A percentile compares a stretch with the other conserved stretches of the same genome.
Evolutionary conservation across 1,284 basidiomycete genomes (phyloP).

Genomic region (Ganoderma lucidum): DNA sequence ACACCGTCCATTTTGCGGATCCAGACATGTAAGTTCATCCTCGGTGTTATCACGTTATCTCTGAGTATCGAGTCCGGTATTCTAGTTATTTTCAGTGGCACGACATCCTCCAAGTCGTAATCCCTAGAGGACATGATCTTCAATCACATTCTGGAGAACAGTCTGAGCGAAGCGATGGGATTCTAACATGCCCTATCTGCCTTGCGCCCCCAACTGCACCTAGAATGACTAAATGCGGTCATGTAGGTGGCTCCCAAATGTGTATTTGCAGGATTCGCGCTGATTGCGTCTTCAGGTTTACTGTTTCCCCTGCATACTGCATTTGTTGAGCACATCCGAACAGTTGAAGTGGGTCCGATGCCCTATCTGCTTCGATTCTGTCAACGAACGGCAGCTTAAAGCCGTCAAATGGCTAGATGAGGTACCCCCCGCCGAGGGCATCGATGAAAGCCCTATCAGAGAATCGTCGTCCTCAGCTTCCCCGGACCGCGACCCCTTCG

Average conservation of each 20-base stretch:
- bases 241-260: slow-evolving; percentile 64
- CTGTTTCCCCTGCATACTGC: slow-evolving; percentile 92
- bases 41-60: slow-evolving; percentile 19
- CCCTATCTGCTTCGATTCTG: slow-evolving; percentile 95
- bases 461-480: slow-evolving; percentile 57
- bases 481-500: slow-evolving; percentile 43
- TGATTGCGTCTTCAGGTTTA: slow-evolving; percentile 64
- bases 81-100: slow-evolving; percentile 91
- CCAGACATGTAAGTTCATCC: slow-evolving; percentile 82
- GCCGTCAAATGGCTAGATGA: slow-evolving; percentile 86
- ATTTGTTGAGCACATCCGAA: slow-evolving; percentile 88
- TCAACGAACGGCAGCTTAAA: slow-evolving; percentile 93
- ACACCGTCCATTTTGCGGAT: slow-evolving; percentile 95
- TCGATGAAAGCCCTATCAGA: slow-evolving; percentile 45
- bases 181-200: slow-evolving; percentile 93
- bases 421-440: slow-evolving; percentile 45
- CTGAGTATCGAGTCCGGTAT: slow-evolving; percentile 27
- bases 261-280: slow-evolving; percentile 22
- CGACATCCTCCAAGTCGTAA: slow-evolving; percentile 95
- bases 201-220: slow-evolving; percentile 91
- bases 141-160: slow-evolving; percentile 52
- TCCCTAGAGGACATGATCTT: slow-evolving; percentile 77
- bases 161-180: slow-evolving; percentile 58
- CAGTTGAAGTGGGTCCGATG: slow-evolving; percentile 88
- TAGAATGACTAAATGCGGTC: slow-evolving; percentile 97